Base-by-base conservation (phyloP, 352 stramenopile species). In the Phytophthora citricola region DNA sequence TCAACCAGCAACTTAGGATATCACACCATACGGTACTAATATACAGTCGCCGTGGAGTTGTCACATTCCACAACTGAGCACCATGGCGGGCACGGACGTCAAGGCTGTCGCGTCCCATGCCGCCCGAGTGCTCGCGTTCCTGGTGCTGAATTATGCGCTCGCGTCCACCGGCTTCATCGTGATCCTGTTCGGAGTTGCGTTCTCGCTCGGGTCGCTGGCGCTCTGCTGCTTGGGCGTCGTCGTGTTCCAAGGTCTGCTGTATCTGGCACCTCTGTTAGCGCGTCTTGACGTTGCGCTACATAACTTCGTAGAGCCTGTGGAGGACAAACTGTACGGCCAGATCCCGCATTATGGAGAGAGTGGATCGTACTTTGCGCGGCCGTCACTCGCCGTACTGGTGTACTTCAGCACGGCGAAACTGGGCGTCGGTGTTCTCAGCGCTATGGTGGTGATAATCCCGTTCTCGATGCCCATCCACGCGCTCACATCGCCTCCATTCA, bases 161-260 rank as follows among this genome's bases (percentile, higher is more conserved):
- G 84, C 79, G 5, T 63, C 67, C 17, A 53, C 68, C 0, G 75
- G 73, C 29, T 94, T 92, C 49, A 66, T 75, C 24, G 57, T 89
- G 10, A 67, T 92, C 24, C 27, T 86, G n/a, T 73, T 67, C 10
- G 81, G 78, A n/a, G 38, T 87, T 9, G 76, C 69, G 12, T 64
- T 90, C 43, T 77, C 79, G 27, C 56, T 85, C 11, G 65, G 72
- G 17, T 71, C 90, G 36, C 53, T 94, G 34, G 78, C 83, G 45
- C 58, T 94, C 9, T 94, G 82, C 66, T 88, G 81, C 34, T 31
- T 91, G 8, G 86, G 86, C 12, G 57, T 92, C 27, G 62, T 87
- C 31, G 64, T 89, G 31, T 89, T 92, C 58, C 76, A 86, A n/a
- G 46, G 87, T 12, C 62, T 92, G 56, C 64, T 94, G 32, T 81